Evolutionary conservation across 1,139 yeast genomes (phyloP).

Genomic region (Scheffersomyces illinoinensis): DNA sequence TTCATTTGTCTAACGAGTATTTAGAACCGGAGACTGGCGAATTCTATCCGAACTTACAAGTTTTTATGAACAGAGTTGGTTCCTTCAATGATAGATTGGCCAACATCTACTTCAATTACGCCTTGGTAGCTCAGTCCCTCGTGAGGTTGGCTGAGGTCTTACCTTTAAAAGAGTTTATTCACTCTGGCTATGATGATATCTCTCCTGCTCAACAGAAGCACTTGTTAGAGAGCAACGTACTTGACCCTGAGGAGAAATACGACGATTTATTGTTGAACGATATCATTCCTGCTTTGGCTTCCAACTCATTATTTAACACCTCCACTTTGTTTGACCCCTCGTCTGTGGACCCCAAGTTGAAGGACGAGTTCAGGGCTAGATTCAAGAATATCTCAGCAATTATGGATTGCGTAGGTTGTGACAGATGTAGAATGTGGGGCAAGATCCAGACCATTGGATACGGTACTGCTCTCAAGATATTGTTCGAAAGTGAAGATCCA

Average conservation of each 20-base stretch:
- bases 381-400: conserved; percentile 88
- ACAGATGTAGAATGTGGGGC: conserved; percentile 97
- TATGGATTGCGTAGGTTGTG: conserved; percentile 99
- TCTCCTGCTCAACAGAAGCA: conserved; percentile 6
- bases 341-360: conserved; percentile 54
- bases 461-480: conserved; percentile 89
- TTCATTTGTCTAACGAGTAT: conserved; percentile 87
- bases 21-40: conserved; percentile 70
- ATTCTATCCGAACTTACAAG: conserved; percentile 79
- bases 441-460: conserved; percentile 95
- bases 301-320: conserved; percentile 45
- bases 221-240: conserved; percentile 46
- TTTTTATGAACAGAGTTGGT: conserved; percentile 91
- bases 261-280: conserved; percentile 22
- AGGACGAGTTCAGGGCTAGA: conserved; percentile 80
- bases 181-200: conserved; percentile 23
- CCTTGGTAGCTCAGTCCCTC: conserved; percentile 79
- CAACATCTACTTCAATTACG: conserved; percentile 90
- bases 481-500: conserved; percentile 70
- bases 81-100: conserved; percentile 83
- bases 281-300: conserved; percentile 27
- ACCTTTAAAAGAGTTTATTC: conserved; percentile 26
- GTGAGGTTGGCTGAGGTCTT: conserved; percentile 53
- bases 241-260: conserved; percentile 40
- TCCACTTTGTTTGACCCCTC: conserved; percentile 56